Base-by-base conservation (phyloP, 179 eudicot genomes). In the Spergularia azorica region DNA sequence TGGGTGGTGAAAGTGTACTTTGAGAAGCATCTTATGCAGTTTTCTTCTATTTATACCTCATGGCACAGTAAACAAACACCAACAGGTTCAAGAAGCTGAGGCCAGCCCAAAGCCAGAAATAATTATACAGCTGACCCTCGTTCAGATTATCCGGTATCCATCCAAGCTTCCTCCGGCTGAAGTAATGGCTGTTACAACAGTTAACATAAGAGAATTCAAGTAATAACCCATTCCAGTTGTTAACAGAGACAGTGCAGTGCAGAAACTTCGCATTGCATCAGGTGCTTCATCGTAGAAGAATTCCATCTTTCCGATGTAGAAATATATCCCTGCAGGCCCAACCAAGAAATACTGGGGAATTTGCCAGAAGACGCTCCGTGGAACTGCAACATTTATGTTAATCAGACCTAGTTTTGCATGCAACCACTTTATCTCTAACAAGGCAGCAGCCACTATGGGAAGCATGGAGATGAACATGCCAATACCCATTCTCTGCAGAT, bases 81-180 rank as follows among this genome's bases (percentile, higher is more conserved):
- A 83, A 69, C 80, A 91, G 48, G 79, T 91, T 91, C 70, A 83
- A 32, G 21, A 84, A 81, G 82, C 96, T 89, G 48, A 91, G 82
- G n/a, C 80, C 90, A 32, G 88, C 86, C 85, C 85, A 84, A 1
- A 91, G 83, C 89, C 83, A 88, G 81, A 88, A 91, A 83, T 82
- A 89, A 41, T 86, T 83, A 77, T 91, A 90, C 52, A 91, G 93
- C 70, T 83, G 91, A 3, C 86, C 86, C 17, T 72, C 52, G 66
- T 83, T 80, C 26, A 83, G 59, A 51, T 79, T 70, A 67, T 83
- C 83, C 4, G 86, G 81, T 67, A 83, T 76, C 83, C 86, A 83
- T 17, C 86, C 86, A 3, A 79, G 57, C 39, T 41, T 62, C 16
- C 83, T 38, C 83, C 81, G 16, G 76, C 60, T 26, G 83, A 72